phyloP scores from a whole-genome alignment of 441 rosid genomes.

The Cnidoscolus chayamansa region DNA sequence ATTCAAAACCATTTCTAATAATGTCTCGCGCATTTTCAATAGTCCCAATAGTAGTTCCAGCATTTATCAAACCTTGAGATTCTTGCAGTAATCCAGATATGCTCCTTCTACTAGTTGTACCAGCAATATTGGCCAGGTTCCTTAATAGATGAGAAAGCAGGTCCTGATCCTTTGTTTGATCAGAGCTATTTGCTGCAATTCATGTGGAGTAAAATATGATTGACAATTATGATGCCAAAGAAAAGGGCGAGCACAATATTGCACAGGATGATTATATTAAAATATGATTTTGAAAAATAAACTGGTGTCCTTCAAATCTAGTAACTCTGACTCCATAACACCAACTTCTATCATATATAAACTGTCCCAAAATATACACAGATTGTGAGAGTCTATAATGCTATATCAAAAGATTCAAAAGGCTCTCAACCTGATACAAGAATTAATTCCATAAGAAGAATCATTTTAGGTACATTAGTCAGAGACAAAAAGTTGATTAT shows the following conservation, averaged over 20 bases:
- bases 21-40: constrained; percentile 26
- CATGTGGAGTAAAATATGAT: constrained; percentile 19
- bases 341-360: neutral
- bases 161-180: constrained; percentile 61
- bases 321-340: neutral
- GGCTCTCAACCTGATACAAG: neutral
- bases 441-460: neutral
- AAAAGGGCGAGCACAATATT: neutral
- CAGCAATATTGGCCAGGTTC: constrained; percentile 50
- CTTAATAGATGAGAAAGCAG: constrained; percentile 61
- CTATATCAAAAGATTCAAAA: neutral
- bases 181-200: constrained; percentile 59
- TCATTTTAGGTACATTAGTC: neutral
- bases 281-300: neutral
- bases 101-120: constrained; percentile 32
- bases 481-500: constrained; percentile 3
- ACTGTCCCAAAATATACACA: neutral
- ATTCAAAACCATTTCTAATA: constrained; percentile 26
- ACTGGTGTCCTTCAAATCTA: neutral
- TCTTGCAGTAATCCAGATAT: constrained; percentile 40
- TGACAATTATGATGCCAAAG: constrained; percentile 8
- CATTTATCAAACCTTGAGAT: constrained; percentile 30
- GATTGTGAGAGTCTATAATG: neutral
- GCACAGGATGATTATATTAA: neutral
- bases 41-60: constrained; percentile 26